Percentiles rank a stretch among this genome's conserved stretches.
These are phyloP conservation scores for Phylloporus arenicola DNA, from an alignment of 768 basidiomycete species.

Conservation along the genomic window DNA sequence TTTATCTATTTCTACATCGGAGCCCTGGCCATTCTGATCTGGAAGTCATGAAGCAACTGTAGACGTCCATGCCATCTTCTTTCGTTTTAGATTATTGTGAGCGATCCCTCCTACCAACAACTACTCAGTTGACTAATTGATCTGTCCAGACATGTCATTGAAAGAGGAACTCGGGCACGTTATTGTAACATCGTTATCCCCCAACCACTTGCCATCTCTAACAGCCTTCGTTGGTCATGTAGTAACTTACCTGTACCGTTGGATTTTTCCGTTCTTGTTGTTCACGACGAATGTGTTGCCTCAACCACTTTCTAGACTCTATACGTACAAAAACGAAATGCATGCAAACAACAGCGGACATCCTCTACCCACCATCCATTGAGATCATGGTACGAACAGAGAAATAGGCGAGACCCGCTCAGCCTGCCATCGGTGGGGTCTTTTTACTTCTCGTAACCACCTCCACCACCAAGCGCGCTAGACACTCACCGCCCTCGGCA, in stretches of 20 bases:
- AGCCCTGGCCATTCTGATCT: constrained; percentile 86
- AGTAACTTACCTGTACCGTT: constrained; percentile 21
- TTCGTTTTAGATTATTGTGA: constrained; percentile 23
- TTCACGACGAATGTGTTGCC: background rate
- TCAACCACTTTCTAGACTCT: background rate
- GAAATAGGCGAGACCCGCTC: constrained; percentile 22
- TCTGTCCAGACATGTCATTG: constrained; percentile 8
- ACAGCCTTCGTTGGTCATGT: constrained; percentile 18
- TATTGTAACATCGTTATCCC: constrained; percentile 22
- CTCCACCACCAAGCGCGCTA: constrained; percentile 53
- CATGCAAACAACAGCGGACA: constrained; percentile 14
- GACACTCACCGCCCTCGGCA: constrained; percentile 43
- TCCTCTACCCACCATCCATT: background rate
- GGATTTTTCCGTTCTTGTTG: constrained; percentile 7
- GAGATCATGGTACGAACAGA: constrained; percentile 4
- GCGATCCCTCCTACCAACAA: background rate
- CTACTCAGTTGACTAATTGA: background rate
- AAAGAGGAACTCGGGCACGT: constrained; percentile 15
- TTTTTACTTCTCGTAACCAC: constrained; percentile 38
- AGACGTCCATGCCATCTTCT: constrained; percentile 1
- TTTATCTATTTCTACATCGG: constrained; percentile 99
- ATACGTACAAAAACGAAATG: constrained; percentile 19
- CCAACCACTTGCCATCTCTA: constrained; percentile 7
- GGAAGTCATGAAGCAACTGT: constrained; percentile 67
- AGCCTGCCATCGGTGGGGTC: constrained; percentile 19